Base-by-base conservation (phyloP, 768 basidiomycete species). In the Russula abietina region DNA sequence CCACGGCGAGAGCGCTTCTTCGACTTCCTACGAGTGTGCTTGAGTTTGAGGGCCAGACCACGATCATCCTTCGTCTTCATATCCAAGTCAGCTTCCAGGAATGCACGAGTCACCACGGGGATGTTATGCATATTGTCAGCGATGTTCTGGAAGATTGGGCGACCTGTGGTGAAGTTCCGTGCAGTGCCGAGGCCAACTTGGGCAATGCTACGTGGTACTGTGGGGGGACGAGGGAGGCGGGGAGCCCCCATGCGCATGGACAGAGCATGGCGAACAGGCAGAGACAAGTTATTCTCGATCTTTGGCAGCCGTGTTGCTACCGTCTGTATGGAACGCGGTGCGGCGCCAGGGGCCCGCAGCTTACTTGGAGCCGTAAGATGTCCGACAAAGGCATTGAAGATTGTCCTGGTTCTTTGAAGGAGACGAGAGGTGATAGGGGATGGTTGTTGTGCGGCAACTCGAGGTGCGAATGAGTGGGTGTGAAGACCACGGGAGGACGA, bases 101-200 rank as follows among this genome's bases (percentile, higher is more conserved):
- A 76, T 3, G 91, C 86, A 30, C 92, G 81, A 10, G 81, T 82
- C 1, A 83, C 80, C n/a, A 94, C 74, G 8, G 92, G 91, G 0
- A 90, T 84, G 57, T 75, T 75, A 70, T 91, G 26, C 39, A 64
- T 60, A 69, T 91, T 91, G 71, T 91, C 82, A 2, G 84, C 83
- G 46, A 94, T 72, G 70, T 88, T 85, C 71, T 91, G 85, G 77
- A 93, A 92, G 49, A 92, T 79, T 3, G 88, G 87, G 2, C 87
- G 83, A 12, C 79, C 80, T 3, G 85, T 82, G 26, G 85, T 84
- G 72, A 93, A 94, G 69, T 84, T 89, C 41, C 91, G 78, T 0
- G 86, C 88, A 0, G 83, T 81, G 41, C 89, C 88, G 3, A 94
- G 77, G 5, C 92, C 92, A 24, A 93, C 81, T 64, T 90, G 86